Base-by-base conservation (phyloP, 176 grass and related monocot species). In the Areca catechu region DNA sequence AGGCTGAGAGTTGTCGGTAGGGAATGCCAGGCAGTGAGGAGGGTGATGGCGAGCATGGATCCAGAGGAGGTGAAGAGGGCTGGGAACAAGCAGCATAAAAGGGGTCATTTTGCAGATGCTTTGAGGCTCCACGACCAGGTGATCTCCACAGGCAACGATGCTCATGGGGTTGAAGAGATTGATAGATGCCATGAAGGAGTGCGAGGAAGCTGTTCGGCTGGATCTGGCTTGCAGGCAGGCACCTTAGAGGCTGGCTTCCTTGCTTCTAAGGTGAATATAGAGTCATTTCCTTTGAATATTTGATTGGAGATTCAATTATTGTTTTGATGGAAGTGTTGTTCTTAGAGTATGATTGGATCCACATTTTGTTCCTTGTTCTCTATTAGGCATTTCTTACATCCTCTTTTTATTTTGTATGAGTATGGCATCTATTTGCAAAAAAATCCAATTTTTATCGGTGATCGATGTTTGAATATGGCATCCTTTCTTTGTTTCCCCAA, bases 21-120 rank as follows among this genome's bases (percentile, higher is more conserved):
- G 34, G 7, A 60, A 54, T 50, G 86, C 80, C 16, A 78, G 80
- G 3, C 54, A 16, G 63, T 87, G 62, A 77, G 78, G 56, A 77
- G 83, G 19, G 83, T 73, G 22, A 57, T 83, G 83, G 51, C 57
- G 19, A 84, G 72, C 27, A 71, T 72, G 62, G 93, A 97, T 83
- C 81, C 79, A 50, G 83, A 88, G 75, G 87, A 97, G 72, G 77
- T 97, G 54, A 97, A 88, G 77, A 62, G 72, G 62, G 82, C 75
- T 0, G 93, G 83, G 3, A 97, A 97, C 71, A 87, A 97, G 19
- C 77, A 82, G 24, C 88, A 97, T 67, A 85, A 74, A 77, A 91
- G 74, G 37, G 87, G 87, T 0, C 82, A 79, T 15, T 90, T 85
- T 56, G 75, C 73, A 47, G 93, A 85, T 72, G 93, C 93, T 14